A percentile compares a stretch with the other conserved stretches of the same genome.
Conservation (phyloP, 306 rosid genomes). For the Fragaria vesca region DNA sequence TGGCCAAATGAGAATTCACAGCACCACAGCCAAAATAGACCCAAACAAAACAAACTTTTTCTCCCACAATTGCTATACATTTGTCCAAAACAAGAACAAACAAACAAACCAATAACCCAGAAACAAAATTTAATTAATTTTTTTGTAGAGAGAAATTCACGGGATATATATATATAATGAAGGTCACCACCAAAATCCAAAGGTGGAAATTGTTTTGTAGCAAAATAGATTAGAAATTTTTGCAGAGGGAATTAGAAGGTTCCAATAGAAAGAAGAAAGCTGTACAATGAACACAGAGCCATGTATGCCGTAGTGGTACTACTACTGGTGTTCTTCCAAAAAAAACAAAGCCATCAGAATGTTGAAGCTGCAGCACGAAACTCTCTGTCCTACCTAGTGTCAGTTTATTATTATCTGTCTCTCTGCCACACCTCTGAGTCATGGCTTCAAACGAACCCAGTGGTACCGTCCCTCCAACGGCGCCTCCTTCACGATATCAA, state of each 20-base stretch:
- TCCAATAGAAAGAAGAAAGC: slow-evolving; percentile 4
- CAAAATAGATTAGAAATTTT: not conserved
- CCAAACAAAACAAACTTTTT: slow-evolving; percentile 45
- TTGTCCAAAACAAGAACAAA: slow-evolving; percentile 17
- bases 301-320: not conserved
- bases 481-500: slow-evolving; percentile 70
- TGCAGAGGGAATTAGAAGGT: slow-evolving; percentile 15
- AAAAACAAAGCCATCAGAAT: slow-evolving; percentile 14
- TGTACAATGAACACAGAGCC: slow-evolving; percentile 18
- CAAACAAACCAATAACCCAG: not conserved
- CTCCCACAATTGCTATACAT: not conserved
- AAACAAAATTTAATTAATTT: not conserved
- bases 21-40: slow-evolving; percentile 37
- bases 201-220: slow-evolving; percentile 1
- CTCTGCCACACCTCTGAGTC: not conserved
- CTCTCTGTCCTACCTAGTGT: slow-evolving; percentile 41
- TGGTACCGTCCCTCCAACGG: slow-evolving; percentile 89
- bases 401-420: slow-evolving; percentile 34
- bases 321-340: not conserved
- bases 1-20: not conserved
- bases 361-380: slow-evolving; percentile 36
- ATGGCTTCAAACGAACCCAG: slow-evolving; percentile 79
- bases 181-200: not conserved
- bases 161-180: not conserved
- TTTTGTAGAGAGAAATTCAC: slow-evolving; percentile 3